A percentile compares a stretch with the other conserved stretches of the same genome.
Conservation (phyloP, 1,284 basidiomycete genomes). For the Takashimella koratensis region DNA sequence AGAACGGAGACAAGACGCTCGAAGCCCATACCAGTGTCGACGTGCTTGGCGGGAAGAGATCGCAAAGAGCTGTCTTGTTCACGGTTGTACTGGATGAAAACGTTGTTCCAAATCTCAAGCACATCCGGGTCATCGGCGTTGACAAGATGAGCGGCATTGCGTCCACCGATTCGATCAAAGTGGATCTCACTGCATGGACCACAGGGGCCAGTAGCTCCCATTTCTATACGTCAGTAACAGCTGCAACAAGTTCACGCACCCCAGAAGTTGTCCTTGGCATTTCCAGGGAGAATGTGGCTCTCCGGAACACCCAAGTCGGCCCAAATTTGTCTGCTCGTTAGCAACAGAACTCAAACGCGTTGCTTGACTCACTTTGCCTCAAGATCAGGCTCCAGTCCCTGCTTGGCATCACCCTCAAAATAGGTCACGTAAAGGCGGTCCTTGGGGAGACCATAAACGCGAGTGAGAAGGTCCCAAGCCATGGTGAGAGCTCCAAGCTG, state of each 20-base stretch:
- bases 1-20: slow-evolving; percentile 93
- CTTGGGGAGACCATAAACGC: slow-evolving; percentile 76
- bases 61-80: slow-evolving; percentile 81
- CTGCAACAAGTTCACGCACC: slow-evolving; percentile 56
- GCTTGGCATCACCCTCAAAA: slow-evolving; percentile 87
- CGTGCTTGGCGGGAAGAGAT: slow-evolving; percentile 83
- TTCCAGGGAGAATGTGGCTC: slow-evolving; percentile 87
- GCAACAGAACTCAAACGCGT: not conserved
- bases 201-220: slow-evolving; percentile 97
- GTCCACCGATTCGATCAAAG: slow-evolving; percentile 84
- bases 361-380: slow-evolving; percentile 62
- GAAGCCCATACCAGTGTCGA: slow-evolving; percentile 99
- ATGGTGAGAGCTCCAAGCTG: slow-evolving; percentile 88
- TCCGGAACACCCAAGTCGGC: slow-evolving; percentile 78
- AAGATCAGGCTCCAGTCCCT: slow-evolving; percentile 80
- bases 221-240: slow-evolving; percentile 59
- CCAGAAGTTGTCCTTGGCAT: slow-evolving; percentile 99
- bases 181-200: slow-evolving; percentile 98
- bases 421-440: slow-evolving; percentile 96
- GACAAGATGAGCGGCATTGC: slow-evolving; percentile 87
- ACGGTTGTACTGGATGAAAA: slow-evolving; percentile 98
- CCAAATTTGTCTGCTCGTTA: slow-evolving; percentile 65
- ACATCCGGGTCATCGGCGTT: slow-evolving; percentile 97
- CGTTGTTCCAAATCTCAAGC: slow-evolving; percentile 99
- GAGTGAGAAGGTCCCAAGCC: slow-evolving; percentile 91